phyloP scores from a whole-genome alignment of 768 basidiomycete genomes.

The Hemileccinum rubropunctum region DNA sequence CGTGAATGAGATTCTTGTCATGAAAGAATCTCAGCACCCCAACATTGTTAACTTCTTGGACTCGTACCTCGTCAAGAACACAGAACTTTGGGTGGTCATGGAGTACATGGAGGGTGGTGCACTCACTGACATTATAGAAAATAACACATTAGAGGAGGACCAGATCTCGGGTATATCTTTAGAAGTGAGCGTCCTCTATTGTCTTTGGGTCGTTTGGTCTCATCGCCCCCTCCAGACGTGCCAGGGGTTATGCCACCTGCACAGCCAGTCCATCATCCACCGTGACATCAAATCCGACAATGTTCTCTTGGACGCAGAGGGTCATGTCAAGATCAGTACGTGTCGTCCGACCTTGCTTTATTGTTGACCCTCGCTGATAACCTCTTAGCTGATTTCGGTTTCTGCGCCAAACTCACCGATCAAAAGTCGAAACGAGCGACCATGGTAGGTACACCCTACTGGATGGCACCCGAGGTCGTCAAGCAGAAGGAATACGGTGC shows the following conservation, averaged over 20 bases:
- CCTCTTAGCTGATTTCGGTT: constrained; percentile 85
- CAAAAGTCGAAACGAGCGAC: constrained; percentile 96
- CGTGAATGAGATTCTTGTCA: constrained; percentile 96
- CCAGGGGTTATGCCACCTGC: constrained; percentile 89
- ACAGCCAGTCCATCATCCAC: constrained; percentile 93
- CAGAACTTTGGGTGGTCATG: constrained; percentile 97
- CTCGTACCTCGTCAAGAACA: constrained; percentile 83
- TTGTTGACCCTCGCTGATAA: constrained; percentile 3
- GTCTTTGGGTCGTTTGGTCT: neutral
- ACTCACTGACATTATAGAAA: constrained; percentile 96
- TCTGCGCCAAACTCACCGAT: constrained; percentile 93
- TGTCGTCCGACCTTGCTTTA: constrained; percentile 11
- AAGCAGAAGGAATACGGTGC: constrained; percentile 97
- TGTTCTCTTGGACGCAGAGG: constrained; percentile 87
- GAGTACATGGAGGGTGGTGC: constrained; percentile 99
- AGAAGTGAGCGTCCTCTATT: constrained; percentile 58
- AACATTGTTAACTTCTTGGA: constrained; percentile 97
- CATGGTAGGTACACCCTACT: constrained; percentile 98
- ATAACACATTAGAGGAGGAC: constrained; percentile 91
- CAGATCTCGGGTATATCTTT: constrained; percentile 90
- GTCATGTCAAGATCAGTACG: constrained; percentile 96
- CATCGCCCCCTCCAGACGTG: constrained; percentile 63
- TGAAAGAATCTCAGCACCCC: constrained; percentile 97
- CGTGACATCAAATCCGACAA: constrained; percentile 98
- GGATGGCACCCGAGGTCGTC: constrained; percentile 99